Conservation (phyloP, 192 early-diverging fungal genomes). For the Podila minutissima region DNA sequence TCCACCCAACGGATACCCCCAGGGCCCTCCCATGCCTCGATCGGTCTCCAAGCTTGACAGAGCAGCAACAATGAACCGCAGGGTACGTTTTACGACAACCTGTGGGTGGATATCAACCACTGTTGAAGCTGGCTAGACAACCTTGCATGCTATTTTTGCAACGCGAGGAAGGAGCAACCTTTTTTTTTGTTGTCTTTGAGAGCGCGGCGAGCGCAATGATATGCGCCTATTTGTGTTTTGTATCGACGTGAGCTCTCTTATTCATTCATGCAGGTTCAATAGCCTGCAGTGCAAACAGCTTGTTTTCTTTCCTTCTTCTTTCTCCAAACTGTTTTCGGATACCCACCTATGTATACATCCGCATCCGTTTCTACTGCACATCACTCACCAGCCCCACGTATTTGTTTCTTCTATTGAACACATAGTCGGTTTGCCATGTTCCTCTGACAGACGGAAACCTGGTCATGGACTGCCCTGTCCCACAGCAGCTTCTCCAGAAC, state of each 20-base stretch:
- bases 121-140: not conserved
- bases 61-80: conserved; percentile 44
- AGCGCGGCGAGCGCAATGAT: too few relatives aligned
- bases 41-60: conserved; percentile 39
- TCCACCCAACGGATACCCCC: conserved; percentile 14
- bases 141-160: too few relatives aligned
- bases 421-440: conserved; percentile 54
- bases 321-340: not conserved
- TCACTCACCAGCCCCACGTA: conserved; percentile 37
- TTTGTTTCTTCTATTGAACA: not conserved
- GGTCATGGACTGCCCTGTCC: conserved; percentile 76
- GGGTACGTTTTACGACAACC: conserved; percentile 18
- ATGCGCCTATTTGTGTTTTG: not conserved
- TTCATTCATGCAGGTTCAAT: not conserved
- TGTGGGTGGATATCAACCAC: not conserved
- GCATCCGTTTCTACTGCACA: not conserved
- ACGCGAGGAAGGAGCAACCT: too few relatives aligned
- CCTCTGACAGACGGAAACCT: conserved; percentile 73
- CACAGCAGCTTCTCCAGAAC: conserved; percentile 63
- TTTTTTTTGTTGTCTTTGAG: too few relatives aligned
- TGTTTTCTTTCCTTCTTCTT: not conserved
- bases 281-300: not conserved
- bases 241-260: not conserved
- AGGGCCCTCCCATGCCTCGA: conserved; percentile 19
- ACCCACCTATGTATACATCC: not conserved